Evolutionary conservation across 2,329 filamentous ascomycete species (phyloP), one percentile per base, ranked within the genome.

Genomic region (Diaporthe aspalathi): DNA sequence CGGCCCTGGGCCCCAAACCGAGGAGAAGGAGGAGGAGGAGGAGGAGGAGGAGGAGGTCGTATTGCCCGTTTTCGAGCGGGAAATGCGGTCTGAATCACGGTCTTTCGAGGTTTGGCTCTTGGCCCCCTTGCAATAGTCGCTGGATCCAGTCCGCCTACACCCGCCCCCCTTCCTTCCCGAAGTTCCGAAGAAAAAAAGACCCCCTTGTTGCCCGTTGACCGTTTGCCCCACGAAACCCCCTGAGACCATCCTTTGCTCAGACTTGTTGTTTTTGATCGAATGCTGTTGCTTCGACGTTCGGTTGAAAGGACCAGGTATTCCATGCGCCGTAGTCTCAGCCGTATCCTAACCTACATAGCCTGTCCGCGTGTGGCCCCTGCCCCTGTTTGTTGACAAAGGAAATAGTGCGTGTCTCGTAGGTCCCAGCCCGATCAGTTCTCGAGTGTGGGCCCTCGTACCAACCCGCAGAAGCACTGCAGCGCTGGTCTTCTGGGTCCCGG

Each of bases 401-500:
- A 56, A 68, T 38, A 27, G 20, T 20, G n/a, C 53, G 22, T 68
- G 16, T 68, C 53, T 68, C 66, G 43, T 60, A 50, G 66, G 45
- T 68, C 53, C 66, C 45, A 60, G 65, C 52, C 66, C 29, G 66
- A 22, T n/a, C 43, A 54, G 45, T 14, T 14, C 22, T 29, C 38
- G 16, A 24, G 27, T 16, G 66, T 60, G 27, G 43, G 20, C 53
- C 29, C 16, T 5, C 27, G 14, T 40, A 35, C 40, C 32, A 50
- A 40, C 16, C 32, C 53, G 77, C 11, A 74, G 47, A 49, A 72
- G 75, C n/a, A 54, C 70, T 35, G 67, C 40, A 60, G 7, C 20
- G 29, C 29, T 12, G 40, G 38, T 35, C 24, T n/a, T n/a, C 14
- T 22, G 54, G 43, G 29, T 50, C 38, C 53, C 14, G 14, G 22